Evolutionary conservation across 495 filamentous ascomycete species (phyloP).

Genomic region (Penicillium lagena): DNA sequence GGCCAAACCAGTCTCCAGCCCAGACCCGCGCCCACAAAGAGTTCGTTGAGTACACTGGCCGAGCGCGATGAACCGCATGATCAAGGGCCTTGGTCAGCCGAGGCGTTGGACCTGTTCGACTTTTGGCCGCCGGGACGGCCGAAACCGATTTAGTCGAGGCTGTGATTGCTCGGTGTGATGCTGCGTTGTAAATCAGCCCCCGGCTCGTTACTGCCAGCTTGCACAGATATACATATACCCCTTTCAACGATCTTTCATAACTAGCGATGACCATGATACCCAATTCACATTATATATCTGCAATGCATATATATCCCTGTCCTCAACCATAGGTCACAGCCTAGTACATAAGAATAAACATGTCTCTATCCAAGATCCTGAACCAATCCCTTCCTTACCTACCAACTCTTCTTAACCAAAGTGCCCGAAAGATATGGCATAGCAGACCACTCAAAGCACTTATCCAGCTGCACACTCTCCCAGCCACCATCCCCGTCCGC

Average conservation of each 20-base stretch:
- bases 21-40: slow-evolving; percentile 9
- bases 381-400: background rate
- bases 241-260: no score
- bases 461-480: slow-evolving; percentile 46
- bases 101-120: slow-evolving; percentile 55
- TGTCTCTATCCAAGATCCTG: no score
- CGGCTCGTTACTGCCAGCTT: background rate
- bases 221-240: no score
- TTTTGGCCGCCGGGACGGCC: slow-evolving; percentile 41
- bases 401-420: slow-evolving; percentile 38
- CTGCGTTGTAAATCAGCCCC: background rate
- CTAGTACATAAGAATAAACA: no score
- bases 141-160: slow-evolving; percentile 18
- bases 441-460: slow-evolving; percentile 37
- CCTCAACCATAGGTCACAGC: no score
- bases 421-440: slow-evolving; percentile 53
- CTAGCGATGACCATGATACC: slow-evolving; percentile 10
- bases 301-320: background rate
- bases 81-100: slow-evolving; percentile 49
- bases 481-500: slow-evolving; percentile 44
- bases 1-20: slow-evolving; percentile 7
- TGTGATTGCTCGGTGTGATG: background rate
- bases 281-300: slow-evolving; percentile 1
- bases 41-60: slow-evolving; percentile 7
- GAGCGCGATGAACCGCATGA: slow-evolving; percentile 11